These are phyloP conservation scores for Monotropa hypopitys DNA, from an alignment of 179 eudicot genomes.

Conservation along the genomic window DNA sequence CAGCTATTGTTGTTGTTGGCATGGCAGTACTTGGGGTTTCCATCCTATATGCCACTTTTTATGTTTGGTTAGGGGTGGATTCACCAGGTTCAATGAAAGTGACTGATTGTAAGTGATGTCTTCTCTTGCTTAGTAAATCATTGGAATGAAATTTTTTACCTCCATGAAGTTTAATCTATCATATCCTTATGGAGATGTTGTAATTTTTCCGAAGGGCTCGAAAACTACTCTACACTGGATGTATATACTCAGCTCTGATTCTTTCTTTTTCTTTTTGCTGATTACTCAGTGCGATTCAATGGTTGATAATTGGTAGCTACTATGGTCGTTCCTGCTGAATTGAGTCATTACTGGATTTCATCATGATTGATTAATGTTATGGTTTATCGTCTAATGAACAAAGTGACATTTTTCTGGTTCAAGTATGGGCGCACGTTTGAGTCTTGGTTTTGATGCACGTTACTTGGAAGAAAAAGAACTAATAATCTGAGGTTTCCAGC, in stretches of 20 bases:
- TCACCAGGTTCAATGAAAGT: constrained; percentile 82
- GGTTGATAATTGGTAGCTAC: background rate
- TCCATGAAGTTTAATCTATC: background rate
- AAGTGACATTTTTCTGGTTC: background rate
- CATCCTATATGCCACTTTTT: constrained; percentile 78
- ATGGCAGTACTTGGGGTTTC: constrained; percentile 93
- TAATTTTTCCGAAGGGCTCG: background rate
- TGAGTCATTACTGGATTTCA: background rate
- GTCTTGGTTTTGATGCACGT: background rate
- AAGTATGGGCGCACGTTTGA: background rate
- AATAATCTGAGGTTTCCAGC: background rate
- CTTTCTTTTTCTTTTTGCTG: background rate
- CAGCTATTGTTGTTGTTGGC: constrained; percentile 88
- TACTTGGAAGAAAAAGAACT: background rate
- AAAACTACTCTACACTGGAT: background rate
- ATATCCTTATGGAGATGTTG: background rate
- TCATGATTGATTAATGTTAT: background rate
- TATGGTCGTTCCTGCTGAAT: background rate
- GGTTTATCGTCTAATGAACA: background rate
- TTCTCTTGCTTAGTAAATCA: background rate
- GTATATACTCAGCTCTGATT: background rate
- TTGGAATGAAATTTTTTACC: background rate
- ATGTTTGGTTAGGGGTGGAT: constrained; percentile 88
- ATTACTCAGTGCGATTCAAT: background rate
- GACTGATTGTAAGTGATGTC: constrained; percentile 56